Evolutionary conservation across 768 basidiomycete genomes (phyloP).

Genomic region (Tremella fuciformis): DNA sequence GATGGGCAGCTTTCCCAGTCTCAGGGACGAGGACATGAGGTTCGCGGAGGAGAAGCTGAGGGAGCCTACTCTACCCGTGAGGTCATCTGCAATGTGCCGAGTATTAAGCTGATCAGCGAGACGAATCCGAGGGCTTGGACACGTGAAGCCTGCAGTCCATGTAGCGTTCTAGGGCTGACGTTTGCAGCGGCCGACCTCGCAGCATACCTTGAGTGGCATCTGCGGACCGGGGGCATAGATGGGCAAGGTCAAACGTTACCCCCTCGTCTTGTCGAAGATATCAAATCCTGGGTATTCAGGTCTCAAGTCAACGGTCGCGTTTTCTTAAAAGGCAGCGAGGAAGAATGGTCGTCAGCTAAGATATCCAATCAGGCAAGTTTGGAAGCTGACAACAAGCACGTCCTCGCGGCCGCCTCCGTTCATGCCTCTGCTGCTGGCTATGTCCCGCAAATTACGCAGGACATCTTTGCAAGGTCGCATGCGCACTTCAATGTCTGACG

Average conservation of each 20-base stretch:
- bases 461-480: conserved; percentile 30
- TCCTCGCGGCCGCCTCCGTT: conserved; percentile 39
- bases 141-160: conserved; percentile 16
- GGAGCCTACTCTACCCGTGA: conserved; percentile 32
- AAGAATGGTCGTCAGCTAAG: conserved; percentile 40
- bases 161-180: background rate
- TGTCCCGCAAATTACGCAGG: conserved; percentile 38
- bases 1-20: conserved; percentile 8
- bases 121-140: conserved; percentile 39
- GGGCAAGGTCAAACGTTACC: conserved; percentile 34
- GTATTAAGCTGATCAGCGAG: conserved; percentile 19
- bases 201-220: conserved; percentile 29
- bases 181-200: conserved; percentile 35
- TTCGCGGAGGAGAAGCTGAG: conserved; percentile 12
- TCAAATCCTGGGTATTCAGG: conserved; percentile 42
- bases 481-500: conserved; percentile 9
- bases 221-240: conserved; percentile 38
- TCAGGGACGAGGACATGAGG: background rate
- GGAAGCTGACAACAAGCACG: conserved; percentile 3
- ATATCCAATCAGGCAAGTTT: background rate
- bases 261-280: conserved; percentile 40
- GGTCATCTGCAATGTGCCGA: background rate
- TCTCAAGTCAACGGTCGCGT: conserved; percentile 32
- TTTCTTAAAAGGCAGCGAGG: conserved; percentile 33
- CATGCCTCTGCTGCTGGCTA: conserved; percentile 35